A percentile compares a stretch with the other conserved stretches of the same genome.
These are phyloP conservation scores for Penicillium salamii DNA, from an alignment of 495 filamentous ascomycete genomes.

Conservation along the genomic window DNA sequence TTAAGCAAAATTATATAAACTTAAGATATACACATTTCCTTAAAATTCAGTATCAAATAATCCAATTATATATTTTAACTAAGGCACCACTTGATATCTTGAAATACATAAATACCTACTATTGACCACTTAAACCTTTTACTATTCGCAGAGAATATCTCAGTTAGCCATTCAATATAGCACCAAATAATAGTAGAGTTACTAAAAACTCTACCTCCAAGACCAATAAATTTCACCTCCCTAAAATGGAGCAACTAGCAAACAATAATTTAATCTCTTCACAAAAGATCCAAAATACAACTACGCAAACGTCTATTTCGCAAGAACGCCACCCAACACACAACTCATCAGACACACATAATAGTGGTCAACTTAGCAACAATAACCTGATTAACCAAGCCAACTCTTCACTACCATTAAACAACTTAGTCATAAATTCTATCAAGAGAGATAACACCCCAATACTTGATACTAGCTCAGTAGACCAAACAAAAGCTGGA, in stretches of 20 bases:
- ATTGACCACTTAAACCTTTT: neutral
- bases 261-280: neutral
- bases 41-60: neutral
- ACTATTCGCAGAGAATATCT: neutral
- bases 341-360: neutral
- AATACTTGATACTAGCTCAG: neutral
- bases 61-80: neutral
- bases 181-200: neutral
- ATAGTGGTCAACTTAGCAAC: neutral
- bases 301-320: neutral
- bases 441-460: neutral
- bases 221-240: neutral
- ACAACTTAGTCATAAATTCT: neutral
- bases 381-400: neutral
- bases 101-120: neutral
- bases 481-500: neutral
- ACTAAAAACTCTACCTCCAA: neutral
- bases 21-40: neutral
- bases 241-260: neutral
- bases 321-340: neutral
- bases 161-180: neutral
- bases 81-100: neutral
- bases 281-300: neutral
- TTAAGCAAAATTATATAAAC: neutral
- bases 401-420: neutral